A percentile compares a stretch with the other conserved stretches of the same genome.
phyloP scores from a whole-genome alignment of 1,284 basidiomycete species.

The Heterobasidion occidentale region DNA sequence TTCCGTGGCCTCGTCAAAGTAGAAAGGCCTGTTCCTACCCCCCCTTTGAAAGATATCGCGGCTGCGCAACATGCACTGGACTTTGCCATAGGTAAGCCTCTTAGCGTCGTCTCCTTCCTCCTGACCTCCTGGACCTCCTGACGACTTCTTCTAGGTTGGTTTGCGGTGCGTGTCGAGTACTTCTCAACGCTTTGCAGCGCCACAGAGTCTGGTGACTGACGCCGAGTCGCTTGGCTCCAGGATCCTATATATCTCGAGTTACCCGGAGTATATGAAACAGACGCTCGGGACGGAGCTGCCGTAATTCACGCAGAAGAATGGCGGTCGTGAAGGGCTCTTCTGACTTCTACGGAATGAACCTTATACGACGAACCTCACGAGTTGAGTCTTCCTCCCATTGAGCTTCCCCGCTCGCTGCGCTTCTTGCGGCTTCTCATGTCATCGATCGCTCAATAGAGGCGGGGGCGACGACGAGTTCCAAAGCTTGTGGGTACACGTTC shows the following conservation, averaged over 20 bases:
- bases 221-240: constrained; percentile 21
- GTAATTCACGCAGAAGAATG: constrained; percentile 56
- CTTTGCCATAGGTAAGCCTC: constrained; percentile 47
- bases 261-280: constrained; percentile 54
- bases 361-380: constrained; percentile 65
- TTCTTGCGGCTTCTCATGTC: neutral
- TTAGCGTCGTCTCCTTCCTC: neutral
- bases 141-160: constrained; percentile 38
- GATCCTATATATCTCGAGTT: constrained; percentile 74
- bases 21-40: neutral
- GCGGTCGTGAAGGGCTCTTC: constrained; percentile 58
- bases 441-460: constrained; percentile 29
- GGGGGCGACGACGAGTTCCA: constrained; percentile 59
- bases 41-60: constrained; percentile 36
- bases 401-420: neutral
- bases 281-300: constrained; percentile 62
- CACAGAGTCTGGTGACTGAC: neutral
- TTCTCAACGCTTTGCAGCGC: neutral
- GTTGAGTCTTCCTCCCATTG: constrained; percentile 26
- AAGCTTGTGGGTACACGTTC: constrained; percentile 53
- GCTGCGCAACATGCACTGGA: constrained; percentile 63
- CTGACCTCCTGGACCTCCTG: constrained; percentile 3
- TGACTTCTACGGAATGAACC: constrained; percentile 69
- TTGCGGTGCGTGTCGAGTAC: constrained; percentile 35
- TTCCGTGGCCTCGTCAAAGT: neutral